Conservation (phyloP, 2,329 filamentous ascomycete species). For the Pseudogymnoascus sp. region DNA sequence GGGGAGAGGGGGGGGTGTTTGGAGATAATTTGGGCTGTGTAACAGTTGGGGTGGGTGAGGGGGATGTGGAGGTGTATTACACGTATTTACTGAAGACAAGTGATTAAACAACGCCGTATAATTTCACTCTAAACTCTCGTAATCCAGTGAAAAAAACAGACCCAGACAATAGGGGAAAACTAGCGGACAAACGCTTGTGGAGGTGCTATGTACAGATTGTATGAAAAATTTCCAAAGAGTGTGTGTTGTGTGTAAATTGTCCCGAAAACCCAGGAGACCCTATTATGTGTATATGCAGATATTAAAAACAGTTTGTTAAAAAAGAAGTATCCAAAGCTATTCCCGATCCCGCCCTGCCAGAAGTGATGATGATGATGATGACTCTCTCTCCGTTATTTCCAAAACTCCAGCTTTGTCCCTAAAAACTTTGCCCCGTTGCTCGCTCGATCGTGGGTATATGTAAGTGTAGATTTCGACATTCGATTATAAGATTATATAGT, state of each 20-base stretch:
- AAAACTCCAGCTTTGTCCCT: conserved; percentile 1
- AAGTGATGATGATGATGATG: not conserved
- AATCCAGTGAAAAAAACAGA: not conserved
- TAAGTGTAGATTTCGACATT: conserved; percentile 9
- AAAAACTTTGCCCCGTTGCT: not conserved
- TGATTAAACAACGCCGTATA: not conserved
- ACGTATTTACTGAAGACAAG: not conserved
- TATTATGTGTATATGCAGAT: conserved; percentile 1
- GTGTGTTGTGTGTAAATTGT: not conserved
- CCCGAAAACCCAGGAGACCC: not conserved
- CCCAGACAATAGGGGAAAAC: not conserved
- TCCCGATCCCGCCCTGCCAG: not conserved
- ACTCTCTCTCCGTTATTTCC: not conserved
- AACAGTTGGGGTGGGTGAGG: too few species aligned
- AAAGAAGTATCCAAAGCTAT: not conserved
- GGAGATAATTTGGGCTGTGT: too few species aligned
- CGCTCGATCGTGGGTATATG: conserved; percentile 8
- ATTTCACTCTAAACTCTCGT: not conserved
- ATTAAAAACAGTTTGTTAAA: conserved; percentile 7
- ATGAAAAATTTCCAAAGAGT: not conserved
- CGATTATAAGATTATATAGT: conserved; percentile 9
- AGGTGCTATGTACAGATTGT: not conserved
- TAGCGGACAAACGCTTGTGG: not conserved
- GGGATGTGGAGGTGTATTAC: not conserved
- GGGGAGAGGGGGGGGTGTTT: not conserved